These are phyloP conservation scores for Coemansia sp. DNA, from an alignment of 192 early-diverging fungal genomes.

Conservation along the genomic window DNA sequence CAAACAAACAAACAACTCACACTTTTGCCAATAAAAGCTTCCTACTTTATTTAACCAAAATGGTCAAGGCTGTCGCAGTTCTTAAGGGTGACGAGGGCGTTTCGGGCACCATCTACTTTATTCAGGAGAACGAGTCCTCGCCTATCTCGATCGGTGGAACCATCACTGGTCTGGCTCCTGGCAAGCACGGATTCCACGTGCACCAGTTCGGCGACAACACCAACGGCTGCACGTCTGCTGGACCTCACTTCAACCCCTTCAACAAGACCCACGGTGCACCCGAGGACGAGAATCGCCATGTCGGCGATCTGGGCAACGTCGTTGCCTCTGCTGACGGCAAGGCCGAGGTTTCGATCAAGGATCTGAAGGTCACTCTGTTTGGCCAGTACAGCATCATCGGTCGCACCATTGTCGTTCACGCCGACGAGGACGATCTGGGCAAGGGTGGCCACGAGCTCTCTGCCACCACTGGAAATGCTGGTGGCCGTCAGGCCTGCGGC, in stretches of 20 bases:
- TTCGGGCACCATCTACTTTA: conserved; percentile 68
- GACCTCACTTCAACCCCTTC: conserved; percentile 83
- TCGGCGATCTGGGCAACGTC: conserved; percentile 90
- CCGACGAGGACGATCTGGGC: conserved; percentile 82
- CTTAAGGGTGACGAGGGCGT: conserved; percentile 67
- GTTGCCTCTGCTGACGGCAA: conserved; percentile 56
- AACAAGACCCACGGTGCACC: conserved; percentile 77
- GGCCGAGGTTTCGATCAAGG: conserved; percentile 55
- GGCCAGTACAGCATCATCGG: conserved; percentile 76
- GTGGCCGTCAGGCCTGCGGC: conserved; percentile 82
- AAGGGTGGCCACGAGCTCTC: conserved; percentile 70
- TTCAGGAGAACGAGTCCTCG: conserved; percentile 60
- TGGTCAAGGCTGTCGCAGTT: conserved; percentile 83
- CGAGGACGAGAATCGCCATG: conserved; percentile 65
- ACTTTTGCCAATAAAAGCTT: no score
- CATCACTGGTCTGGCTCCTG: conserved; percentile 62
- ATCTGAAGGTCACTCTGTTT: conserved; percentile 67
- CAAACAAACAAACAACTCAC: no score
- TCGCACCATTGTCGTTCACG: conserved; percentile 83
- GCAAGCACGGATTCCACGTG: conserved; percentile 86
- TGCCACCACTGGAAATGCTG: conserved; percentile 81
- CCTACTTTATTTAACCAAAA: conserved; percentile 38
- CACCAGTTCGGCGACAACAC: conserved; percentile 74
- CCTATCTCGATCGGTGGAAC: conserved; percentile 58
- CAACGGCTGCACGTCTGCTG: conserved; percentile 81